Base-by-base conservation (phyloP, 306 rosid species). In the Benincasa hispida region DNA sequence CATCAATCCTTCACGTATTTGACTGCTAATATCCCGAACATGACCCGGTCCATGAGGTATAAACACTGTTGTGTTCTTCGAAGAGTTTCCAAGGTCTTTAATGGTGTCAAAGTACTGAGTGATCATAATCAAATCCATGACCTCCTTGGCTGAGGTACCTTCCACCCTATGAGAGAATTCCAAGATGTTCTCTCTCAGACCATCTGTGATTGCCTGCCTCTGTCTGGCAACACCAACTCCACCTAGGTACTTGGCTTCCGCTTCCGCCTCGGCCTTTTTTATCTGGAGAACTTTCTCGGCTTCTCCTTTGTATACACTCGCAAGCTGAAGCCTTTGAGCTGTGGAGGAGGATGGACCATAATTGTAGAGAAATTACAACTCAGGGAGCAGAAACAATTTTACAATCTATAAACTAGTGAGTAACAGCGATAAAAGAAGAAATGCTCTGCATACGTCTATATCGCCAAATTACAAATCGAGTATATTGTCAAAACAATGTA, bases 21-120 rank as follows among this genome's bases (percentile, higher is more conserved):
- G 99, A 11, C 80, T 89, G 32, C 87, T 9, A 8, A 92, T 82
- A 83, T 94, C 95, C 82, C 93, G 79, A 60, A 94, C 89, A 42
- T 92, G 97, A 65, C 99, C 99, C 19, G 99, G 99, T 41, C 97
- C 97, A 65, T 94, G 99, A 30, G 99, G 99, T 41, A 92, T 81
- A 35, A 94, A 94, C 57, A 90, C 89, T 3, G 96, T 92, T 24
- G 99, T 94, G 83, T 89, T 94, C 77, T 89, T 92, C 3, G 97
- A 94, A 3, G 89, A 85, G 85, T 85, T 92, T 7, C 99, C 97
- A 1, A 94, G 96, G 83, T 92, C 99, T 86, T 86, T 94, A 79
- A 94, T 89, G 8, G 99, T 94, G 87, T 94, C 99, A 0, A 94
- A 94, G 86, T 94, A 94, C 74, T 90, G 97, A 83, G 99, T 92